Conservation (phyloP, 306 rosid genomes). For the Rosa lucieae region DNA sequence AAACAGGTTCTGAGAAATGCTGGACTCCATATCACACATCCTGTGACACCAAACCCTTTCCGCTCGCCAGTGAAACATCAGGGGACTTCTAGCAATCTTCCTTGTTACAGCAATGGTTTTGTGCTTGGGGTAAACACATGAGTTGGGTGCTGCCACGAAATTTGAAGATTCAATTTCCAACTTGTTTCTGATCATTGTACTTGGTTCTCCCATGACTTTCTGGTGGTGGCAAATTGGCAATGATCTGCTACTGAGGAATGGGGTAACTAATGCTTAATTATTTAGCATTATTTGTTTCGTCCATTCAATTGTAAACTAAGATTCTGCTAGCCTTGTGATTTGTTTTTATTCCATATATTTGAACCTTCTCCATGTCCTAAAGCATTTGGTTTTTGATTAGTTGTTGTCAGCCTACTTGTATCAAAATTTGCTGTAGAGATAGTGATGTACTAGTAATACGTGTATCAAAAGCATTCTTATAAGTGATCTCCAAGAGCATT, state of each 20-base stretch:
- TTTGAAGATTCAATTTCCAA: constrained; percentile 11
- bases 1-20: constrained; percentile 35
- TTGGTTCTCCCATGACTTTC: not conserved
- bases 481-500: not conserved
- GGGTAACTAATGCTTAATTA: not conserved
- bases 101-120: constrained; percentile 64
- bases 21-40: constrained; percentile 53
- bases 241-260: constrained; percentile 11
- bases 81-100: constrained; percentile 49
- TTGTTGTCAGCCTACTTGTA: not conserved
- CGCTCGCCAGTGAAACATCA: constrained; percentile 59
- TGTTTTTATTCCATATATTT: not conserved
- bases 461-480: not conserved
- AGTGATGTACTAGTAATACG: not conserved
- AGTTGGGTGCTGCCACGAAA: constrained; percentile 18
- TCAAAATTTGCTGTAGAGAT: not conserved
- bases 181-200: not conserved
- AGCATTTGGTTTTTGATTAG: not conserved
- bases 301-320: not conserved
- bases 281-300: constrained; percentile 11
- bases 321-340: constrained; percentile 14
- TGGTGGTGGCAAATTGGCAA: not conserved
- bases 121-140: constrained; percentile 57
- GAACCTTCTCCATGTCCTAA: constrained; percentile 9
- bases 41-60: constrained; percentile 63